Evolutionary conservation across 2,329 filamentous ascomycete species (phyloP).

Genomic region (Pseudocercospora fijiensis): DNA sequence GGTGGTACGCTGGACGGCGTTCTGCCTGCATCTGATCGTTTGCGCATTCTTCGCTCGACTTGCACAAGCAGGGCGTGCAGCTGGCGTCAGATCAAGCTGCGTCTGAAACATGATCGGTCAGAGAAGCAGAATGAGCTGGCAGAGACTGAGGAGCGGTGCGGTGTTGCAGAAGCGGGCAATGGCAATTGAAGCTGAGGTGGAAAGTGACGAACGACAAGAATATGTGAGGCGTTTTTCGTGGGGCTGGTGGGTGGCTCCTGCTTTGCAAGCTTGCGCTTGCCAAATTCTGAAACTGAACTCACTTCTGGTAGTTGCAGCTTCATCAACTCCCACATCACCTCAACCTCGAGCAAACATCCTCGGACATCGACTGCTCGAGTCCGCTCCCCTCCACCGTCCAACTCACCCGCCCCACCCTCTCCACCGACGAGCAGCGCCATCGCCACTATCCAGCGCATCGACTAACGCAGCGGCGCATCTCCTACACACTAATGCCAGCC

Average conservation of each 20-base stretch:
- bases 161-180: neutral
- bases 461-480: neutral
- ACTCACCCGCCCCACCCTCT: neutral
- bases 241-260: neutral
- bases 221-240: neutral
- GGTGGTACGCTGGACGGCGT: neutral
- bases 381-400: neutral
- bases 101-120: neutral
- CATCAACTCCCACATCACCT: neutral
- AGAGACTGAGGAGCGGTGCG: neutral
- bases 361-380: neutral
- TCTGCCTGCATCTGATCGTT: neutral
- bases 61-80: neutral
- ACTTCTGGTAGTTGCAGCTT: neutral
- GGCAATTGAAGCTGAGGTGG: neutral
- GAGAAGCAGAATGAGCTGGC: too few species aligned
- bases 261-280: neutral
- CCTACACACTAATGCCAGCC: constrained; percentile 2
- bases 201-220: too few species aligned
- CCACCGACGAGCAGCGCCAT: neutral
- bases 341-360: neutral
- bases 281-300: constrained; percentile 2
- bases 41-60: neutral
- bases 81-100: neutral
- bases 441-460: neutral